Conservation (phyloP, 2,329 filamentous ascomycete species). For the Penicillium sp. region DNA sequence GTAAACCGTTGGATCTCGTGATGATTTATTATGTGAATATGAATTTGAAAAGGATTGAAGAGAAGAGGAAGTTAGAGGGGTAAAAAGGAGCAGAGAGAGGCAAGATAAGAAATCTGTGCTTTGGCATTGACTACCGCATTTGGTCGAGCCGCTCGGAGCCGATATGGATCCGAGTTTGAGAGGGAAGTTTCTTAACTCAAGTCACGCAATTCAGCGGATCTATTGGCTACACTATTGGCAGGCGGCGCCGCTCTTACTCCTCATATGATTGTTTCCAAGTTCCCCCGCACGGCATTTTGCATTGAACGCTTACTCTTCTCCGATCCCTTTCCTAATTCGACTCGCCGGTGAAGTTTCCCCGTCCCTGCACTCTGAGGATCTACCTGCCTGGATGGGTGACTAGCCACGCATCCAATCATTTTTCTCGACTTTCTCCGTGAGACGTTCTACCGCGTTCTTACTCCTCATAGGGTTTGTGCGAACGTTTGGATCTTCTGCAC, state of each 20-base stretch:
- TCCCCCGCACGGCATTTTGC: constrained; percentile 1
- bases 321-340: constrained; percentile 25
- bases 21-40: neutral
- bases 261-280: neutral
- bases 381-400: constrained; percentile 1
- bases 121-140: constrained; percentile 14
- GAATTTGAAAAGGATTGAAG: neutral
- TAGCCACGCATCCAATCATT: neutral
- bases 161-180: neutral
- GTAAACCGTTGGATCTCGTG: neutral
- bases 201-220: neutral
- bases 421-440: neutral
- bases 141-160: constrained; percentile 17
- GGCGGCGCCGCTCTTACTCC: constrained; percentile 9
- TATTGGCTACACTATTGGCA: constrained; percentile 10
- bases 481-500: neutral
- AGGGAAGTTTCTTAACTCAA: neutral
- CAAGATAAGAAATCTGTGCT: constrained; percentile 4
- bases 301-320: constrained; percentile 7
- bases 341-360: constrained; percentile 27
- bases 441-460: neutral
- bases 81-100: constrained; percentile 7
- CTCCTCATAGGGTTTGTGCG: neutral
- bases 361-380: constrained; percentile 2
- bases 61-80: neutral